A percentile compares a stretch with the other conserved stretches of the same genome.
These are phyloP conservation scores for Agrocybe praecox DNA, from an alignment of 768 basidiomycete genomes.

Conservation along the genomic window DNA sequence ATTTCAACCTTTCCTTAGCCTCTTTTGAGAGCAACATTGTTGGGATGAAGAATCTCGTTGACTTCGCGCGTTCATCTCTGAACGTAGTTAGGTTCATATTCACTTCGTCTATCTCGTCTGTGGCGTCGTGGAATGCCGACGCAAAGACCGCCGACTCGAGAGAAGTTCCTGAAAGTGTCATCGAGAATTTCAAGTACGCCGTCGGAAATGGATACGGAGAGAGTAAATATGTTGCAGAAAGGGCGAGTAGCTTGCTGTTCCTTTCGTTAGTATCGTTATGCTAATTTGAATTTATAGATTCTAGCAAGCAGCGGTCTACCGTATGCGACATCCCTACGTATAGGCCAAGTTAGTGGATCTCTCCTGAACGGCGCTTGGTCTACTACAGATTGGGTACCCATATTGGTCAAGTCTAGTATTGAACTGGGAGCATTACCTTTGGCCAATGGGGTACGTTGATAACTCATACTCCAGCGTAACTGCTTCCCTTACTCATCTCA, in stretches of 20 bases:
- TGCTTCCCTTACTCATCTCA: slow-evolving; percentile 1
- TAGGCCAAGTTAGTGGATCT: slow-evolving; percentile 41
- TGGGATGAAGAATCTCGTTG: slow-evolving; percentile 39
- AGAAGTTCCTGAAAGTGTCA: slow-evolving; percentile 33
- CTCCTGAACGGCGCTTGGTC: slow-evolving; percentile 38
- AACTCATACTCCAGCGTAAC: neutral
- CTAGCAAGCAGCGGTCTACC: slow-evolving; percentile 29
- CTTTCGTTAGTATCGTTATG: neutral
- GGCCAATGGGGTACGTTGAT: slow-evolving; percentile 24
- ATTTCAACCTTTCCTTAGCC: slow-evolving; percentile 45
- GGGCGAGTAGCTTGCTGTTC: slow-evolving; percentile 23
- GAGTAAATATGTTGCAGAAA: slow-evolving; percentile 36
- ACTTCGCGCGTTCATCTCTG: slow-evolving; percentile 33
- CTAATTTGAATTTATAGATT: slow-evolving; percentile 20
- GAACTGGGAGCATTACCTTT: slow-evolving; percentile 29
- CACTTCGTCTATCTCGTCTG: slow-evolving; percentile 33
- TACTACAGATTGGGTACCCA: slow-evolving; percentile 40
- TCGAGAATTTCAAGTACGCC: slow-evolving; percentile 24
- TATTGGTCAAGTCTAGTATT: slow-evolving; percentile 36
- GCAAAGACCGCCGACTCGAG: slow-evolving; percentile 14
- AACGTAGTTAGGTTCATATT: slow-evolving; percentile 39
- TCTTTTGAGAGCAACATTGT: slow-evolving; percentile 46
- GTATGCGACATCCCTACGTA: slow-evolving; percentile 30
- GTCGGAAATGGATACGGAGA: slow-evolving; percentile 32
- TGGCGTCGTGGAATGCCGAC: slow-evolving; percentile 27